Evolutionary conservation across 305 asterid species (phyloP), one percentile per base, ranked within the genome.

Genomic region (Solanum chacoense): DNA sequence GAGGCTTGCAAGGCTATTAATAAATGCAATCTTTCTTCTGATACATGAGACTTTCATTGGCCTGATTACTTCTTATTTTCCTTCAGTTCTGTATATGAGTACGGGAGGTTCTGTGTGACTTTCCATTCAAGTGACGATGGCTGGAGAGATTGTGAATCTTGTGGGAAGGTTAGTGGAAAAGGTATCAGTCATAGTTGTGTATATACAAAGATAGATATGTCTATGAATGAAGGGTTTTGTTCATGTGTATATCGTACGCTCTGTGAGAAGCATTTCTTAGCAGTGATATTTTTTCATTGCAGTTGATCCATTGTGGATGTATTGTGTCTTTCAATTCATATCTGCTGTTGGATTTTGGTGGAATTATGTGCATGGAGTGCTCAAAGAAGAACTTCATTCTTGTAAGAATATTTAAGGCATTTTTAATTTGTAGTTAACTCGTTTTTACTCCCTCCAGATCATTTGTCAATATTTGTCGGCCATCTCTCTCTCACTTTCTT

Each of bases 221-320:
- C 84, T 77, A 36, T 77, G 84, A 36, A 35, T 35, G 14, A n/a
- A 11, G 55, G 84, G 40, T 26, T n/a, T 11, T 77, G 84, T 77
- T 36, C 38, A 18, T 42, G 28, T 80, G 26, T 80, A 40, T 42
- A 40, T 28, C 3, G 16, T 28, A 28, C 8, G 1, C 26, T 26
- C 69, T 80, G 37, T 28, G 85, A 28, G 65, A 38, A 80, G 32
- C 63, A 28, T 26, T 40, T 14, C 24, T 40, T 40, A 80, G 32
- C n/a, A 38, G 36, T 42, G 22, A 32, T 42, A 42, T 73, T 38
- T 86, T 42, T 29, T 90, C 87, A 78, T 72, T 32, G 92, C 96
- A 94, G 98, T 85, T 92, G 93, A 91, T 96, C 91, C 98, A 96
- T 89, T 96, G 98, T 92, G 98, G 98, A 90, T 96, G 98, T 84